Percentiles rank a stretch among this genome's conserved stretches.
phyloP scores from a whole-genome alignment of 805 yeast species.

The Cyberlindnera mycetangii region DNA sequence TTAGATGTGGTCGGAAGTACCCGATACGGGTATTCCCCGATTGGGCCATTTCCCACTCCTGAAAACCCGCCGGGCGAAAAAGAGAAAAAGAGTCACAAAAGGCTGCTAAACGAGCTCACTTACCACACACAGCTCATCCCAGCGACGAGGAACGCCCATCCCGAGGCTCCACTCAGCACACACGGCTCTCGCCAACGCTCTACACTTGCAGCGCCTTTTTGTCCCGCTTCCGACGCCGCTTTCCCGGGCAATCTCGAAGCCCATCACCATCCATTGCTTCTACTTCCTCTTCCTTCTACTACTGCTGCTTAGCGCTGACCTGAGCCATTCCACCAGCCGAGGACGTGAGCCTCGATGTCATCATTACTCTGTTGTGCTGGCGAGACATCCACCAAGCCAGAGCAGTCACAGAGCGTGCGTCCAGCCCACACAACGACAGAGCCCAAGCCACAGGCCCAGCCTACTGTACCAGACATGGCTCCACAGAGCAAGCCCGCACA shows the following conservation, averaged over 20 bases:
- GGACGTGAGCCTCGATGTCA: no score
- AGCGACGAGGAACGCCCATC: not conserved
- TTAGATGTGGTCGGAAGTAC: no score
- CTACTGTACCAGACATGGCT: no score
- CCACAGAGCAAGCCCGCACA: not conserved
- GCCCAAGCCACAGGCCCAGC: not conserved
- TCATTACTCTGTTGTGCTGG: constrained; percentile 5
- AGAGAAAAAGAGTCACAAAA: not conserved
- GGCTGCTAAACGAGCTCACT: not conserved
- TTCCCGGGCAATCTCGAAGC: no score
- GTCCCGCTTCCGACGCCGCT: no score
- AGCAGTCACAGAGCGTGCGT: not conserved
- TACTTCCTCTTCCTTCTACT: no score
- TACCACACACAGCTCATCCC: not conserved
- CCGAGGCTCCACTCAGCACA: not conserved
- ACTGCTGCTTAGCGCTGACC: no score
- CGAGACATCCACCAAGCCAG: constrained; percentile 3
- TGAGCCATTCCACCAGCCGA: no score
- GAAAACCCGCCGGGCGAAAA: not conserved
- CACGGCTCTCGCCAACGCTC: no score
- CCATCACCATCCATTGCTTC: no score
- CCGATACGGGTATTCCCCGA: no score
- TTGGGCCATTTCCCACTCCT: not conserved
- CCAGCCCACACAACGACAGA: not conserved
- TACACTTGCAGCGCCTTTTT: no score